These are phyloP conservation scores for Naganishia liquefaciens DNA, from an alignment of 1,284 basidiomycete species.

Conservation along the genomic window DNA sequence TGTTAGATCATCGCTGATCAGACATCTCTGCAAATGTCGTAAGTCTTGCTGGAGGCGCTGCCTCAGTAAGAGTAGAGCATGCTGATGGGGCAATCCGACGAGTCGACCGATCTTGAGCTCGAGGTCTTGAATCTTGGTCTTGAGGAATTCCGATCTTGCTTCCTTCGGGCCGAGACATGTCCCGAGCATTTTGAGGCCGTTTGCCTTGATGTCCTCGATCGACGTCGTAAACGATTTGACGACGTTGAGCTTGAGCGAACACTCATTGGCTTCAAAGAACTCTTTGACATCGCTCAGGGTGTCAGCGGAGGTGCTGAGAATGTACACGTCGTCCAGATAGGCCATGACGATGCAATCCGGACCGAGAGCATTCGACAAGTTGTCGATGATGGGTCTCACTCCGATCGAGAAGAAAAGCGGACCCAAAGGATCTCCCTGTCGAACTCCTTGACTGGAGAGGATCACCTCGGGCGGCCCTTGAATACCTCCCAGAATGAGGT, in stretches of 20 bases:
- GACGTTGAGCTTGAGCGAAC: conserved; percentile 3
- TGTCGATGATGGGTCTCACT: conserved; percentile 30
- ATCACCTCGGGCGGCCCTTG: conserved; percentile 11
- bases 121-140: neutral
- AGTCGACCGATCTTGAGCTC: neutral
- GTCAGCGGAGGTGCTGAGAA: neutral
- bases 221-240: conserved; percentile 7
- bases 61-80: conserved; percentile 17
- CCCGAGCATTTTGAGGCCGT: conserved; percentile 6
- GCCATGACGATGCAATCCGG: conserved; percentile 22
- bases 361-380: conserved; percentile 32
- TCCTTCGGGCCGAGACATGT: neutral
- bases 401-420: too few relatives aligned
- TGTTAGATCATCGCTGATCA: conserved; percentile 27
- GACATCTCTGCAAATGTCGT: conserved; percentile 44
- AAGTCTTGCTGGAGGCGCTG: conserved; percentile 34
- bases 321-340: too few relatives aligned
- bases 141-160: neutral
- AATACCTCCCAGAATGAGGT: conserved; percentile 9
- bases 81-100: conserved; percentile 10
- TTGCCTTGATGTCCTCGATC: neutral
- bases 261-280: neutral
- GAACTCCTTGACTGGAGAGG: conserved; percentile 30
- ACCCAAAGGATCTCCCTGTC: conserved; percentile 42
- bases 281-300: neutral